Conservation (phyloP, 345 rosid species). For the Brassica incana region DNA sequence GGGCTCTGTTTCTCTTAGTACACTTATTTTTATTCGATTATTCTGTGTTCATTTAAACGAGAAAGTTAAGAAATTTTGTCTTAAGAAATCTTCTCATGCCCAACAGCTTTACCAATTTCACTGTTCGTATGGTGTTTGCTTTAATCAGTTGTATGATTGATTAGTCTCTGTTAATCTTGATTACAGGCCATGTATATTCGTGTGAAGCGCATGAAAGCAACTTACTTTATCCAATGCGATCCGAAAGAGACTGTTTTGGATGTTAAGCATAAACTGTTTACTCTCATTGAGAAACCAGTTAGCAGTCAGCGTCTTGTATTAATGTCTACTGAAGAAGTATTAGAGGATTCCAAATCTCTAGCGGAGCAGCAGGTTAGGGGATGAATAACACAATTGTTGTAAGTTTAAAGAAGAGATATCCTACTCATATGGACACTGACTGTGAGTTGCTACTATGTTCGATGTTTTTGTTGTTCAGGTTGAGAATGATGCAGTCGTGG, state of each 20-base stretch:
- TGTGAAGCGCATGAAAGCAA: conserved; percentile 77
- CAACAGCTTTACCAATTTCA: neutral
- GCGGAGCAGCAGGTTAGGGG: conserved; percentile 66
- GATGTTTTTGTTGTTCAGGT: conserved; percentile 53
- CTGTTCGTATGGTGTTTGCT: neutral
- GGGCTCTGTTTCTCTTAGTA: neutral
- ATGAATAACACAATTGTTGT: neutral
- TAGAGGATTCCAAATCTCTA: conserved; percentile 77
- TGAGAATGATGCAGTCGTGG: conserved; percentile 96
- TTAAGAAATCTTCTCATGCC: neutral
- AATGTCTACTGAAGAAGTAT: conserved; percentile 55
- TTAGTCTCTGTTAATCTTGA: conserved; percentile 6
- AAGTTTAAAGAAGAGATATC: neutral
- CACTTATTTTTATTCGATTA: neutral
- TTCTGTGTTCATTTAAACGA: neutral
- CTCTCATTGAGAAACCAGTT: conserved; percentile 64
- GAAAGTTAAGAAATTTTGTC: conserved; percentile 3
- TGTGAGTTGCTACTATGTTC: neutral
- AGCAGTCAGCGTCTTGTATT: conserved; percentile 66
- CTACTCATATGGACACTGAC: neutral
- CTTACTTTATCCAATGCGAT: conserved; percentile 83
- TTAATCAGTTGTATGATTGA: neutral
- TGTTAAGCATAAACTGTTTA: conserved; percentile 71
- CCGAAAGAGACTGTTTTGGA: conserved; percentile 72
- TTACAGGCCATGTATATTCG: conserved; percentile 88